Evolutionary conservation across 768 basidiomycete genomes (phyloP).

Genomic region (Lactarius psammicola): DNA sequence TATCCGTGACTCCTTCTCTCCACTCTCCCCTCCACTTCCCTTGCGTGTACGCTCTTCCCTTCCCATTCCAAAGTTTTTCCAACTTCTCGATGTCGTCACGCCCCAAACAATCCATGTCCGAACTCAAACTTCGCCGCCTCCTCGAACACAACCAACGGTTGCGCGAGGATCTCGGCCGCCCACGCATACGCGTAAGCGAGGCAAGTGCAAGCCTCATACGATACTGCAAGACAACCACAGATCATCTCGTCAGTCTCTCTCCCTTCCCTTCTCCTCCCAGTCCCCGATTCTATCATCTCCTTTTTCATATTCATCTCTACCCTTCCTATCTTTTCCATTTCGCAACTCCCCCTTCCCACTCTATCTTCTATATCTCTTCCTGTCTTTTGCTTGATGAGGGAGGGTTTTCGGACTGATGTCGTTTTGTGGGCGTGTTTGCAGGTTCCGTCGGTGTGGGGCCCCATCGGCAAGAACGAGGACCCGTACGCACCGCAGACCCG

Average conservation of each 20-base stretch:
- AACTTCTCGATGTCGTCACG: conserved; percentile 51
- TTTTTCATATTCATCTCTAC: not conserved
- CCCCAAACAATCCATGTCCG: conserved; percentile 72
- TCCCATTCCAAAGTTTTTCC: no score
- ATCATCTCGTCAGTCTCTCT: conserved; percentile 53
- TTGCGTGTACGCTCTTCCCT: not conserved
- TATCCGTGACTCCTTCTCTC: not conserved
- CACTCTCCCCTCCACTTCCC: not conserved
- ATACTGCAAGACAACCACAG: conserved; percentile 71
- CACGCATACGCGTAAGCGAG: conserved; percentile 70
- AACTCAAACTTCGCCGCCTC: conserved; percentile 74
- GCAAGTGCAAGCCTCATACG: conserved; percentile 68
- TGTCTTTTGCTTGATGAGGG: not conserved
- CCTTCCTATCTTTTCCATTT: not conserved
- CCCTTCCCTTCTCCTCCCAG: not conserved
- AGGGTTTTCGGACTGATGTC: conserved; percentile 24
- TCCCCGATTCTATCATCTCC: not conserved
- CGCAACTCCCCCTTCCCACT: not conserved
- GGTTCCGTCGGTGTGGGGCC: conserved; percentile 97
- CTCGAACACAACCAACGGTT: conserved; percentile 73
- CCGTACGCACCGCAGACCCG: conserved; percentile 70
- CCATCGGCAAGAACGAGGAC: conserved; percentile 87
- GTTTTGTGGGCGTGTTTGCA: conserved; percentile 35
- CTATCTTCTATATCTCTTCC: not conserved
- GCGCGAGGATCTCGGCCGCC: conserved; percentile 68